Evolutionary conservation across 495 filamentous ascomycete genomes (phyloP).

Genomic region (Polyplosphaeria fusca): DNA sequence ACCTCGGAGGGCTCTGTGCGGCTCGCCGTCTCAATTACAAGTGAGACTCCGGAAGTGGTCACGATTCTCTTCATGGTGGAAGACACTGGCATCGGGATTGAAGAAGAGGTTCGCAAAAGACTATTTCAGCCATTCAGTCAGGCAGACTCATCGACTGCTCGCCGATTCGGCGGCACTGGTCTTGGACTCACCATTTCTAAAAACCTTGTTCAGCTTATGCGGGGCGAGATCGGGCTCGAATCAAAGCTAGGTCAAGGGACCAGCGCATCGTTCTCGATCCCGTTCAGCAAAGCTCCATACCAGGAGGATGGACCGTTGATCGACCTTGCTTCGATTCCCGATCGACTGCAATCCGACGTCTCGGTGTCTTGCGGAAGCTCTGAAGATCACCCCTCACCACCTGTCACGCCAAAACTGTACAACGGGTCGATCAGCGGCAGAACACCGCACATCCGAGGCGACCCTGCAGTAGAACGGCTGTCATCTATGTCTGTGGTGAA

Average conservation of each 20-base stretch:
- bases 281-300: slow-evolving; percentile 56
- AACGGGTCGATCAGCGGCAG: slow-evolving; percentile 33
- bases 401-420: slow-evolving; percentile 21
- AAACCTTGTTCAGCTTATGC: slow-evolving; percentile 77
- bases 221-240: slow-evolving; percentile 64
- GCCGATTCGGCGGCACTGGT: slow-evolving; percentile 77
- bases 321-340: slow-evolving; percentile 55
- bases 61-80: slow-evolving; percentile 60
- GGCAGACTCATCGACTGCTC: slow-evolving; percentile 73
- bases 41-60: slow-evolving; percentile 43
- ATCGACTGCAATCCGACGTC: slow-evolving; percentile 59
- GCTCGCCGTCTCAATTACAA: slow-evolving; percentile 36
- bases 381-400: slow-evolving; percentile 46
- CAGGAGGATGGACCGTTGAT: slow-evolving; percentile 43
- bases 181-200: slow-evolving; percentile 80
- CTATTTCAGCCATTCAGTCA: slow-evolving; percentile 86
- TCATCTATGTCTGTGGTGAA: slow-evolving; percentile 40
- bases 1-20: slow-evolving; percentile 69
- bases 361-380: slow-evolving; percentile 59
- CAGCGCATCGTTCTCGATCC: slow-evolving; percentile 58
- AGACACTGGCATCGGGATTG: slow-evolving; percentile 83
- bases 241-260: slow-evolving; percentile 49
- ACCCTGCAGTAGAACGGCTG: slow-evolving; percentile 21
- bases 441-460: slow-evolving; percentile 33
- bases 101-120: slow-evolving; percentile 65